Evolutionary conservation across 2,329 filamentous ascomycete genomes (phyloP), one percentile per base, ranked within the genome.

Genomic region (Colletotrichum gigasporum): DNA sequence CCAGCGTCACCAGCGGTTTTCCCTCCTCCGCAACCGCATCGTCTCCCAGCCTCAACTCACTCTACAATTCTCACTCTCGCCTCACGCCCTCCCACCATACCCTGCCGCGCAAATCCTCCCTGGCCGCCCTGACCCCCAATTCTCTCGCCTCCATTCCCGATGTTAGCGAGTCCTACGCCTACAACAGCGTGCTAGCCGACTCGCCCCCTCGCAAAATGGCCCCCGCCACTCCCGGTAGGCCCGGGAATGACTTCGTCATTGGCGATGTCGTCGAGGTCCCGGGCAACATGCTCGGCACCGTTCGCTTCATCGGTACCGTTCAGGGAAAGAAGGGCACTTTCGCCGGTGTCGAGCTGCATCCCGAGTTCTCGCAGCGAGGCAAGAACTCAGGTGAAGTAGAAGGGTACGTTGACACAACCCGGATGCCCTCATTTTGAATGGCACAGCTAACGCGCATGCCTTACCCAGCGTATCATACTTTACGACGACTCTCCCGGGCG

Each of bases 321-420:
- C 87, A 90, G 70, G 94, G 94, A 67, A 97, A 97, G 82, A 93
- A 91, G 70, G 96, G 96, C 52, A 87, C 87, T 18, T 99, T 99
- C 82, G 94, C 93, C 30, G 96, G 96, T 45, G 92, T 99, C 34
- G 96, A 99, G 78, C 84, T 99, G 67, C 88, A 90, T 71, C 82
- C 87, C 55, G 92, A 97, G 69, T 96, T 91, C 80, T 92, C 94
- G 32, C 78, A 85, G 53, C 88, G 91, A 74, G 96, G 96, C 32
- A 99, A 99, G 83, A 99, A 99, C 74, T 96, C 87, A 72, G 96
- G 96, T 68, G 94, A 97, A 76, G 96, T 98, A 57, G 95, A 98
- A 70, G 96, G 95, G 92, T 95, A 84, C 78, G 87, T 61, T 65
- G 54, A 39, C 37, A 32, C 37, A 24, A 18, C 51, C 67, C 50